Base-by-base conservation (phyloP, 345 rosid species). In the Salix caprea region DNA sequence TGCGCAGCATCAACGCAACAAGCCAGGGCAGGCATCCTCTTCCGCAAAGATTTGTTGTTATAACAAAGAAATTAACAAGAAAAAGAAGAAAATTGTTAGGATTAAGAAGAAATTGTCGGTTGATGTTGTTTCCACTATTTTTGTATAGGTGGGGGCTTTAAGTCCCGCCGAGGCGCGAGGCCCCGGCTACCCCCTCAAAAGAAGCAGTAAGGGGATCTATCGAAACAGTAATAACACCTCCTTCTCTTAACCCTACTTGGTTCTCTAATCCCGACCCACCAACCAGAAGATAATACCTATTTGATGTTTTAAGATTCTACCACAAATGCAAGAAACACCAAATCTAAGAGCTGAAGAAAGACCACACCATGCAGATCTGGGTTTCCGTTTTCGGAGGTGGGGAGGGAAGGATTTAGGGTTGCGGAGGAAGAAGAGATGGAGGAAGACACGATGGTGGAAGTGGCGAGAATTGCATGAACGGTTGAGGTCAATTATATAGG, bases 181-280 rank as follows among this genome's bases (percentile, higher is more conserved):
- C 98, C 98, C 94, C 97, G 97, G 96, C 94, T 86, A 91, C 96
- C 95, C 97, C 97, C 95, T 86, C 99, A 93, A 84, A 90, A 88
- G 97, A 86, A 88, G 96, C 90, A 93, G 91, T 69, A 71, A 86
- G 80, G 52, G 70, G 84, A 81, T 78, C 91, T 83, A 79, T 81
- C 80, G 74, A 81, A 83, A 80, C 85, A 83, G 88, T 75, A 40
- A 66, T 28, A 9, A 37, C 15, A 67, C 71, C 85, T 81, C 87
- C 83, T 86, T 81, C 79, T 82, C 69, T 74, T 50, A 21, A 82
- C 84, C 88, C 86, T 70, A 73, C 84, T 67, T n/a, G 69, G 70
- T 78, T 72, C 84, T 73, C 36, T 75, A 85, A 60, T 84, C 86
- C 73, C 90, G 88, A 85, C 91, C 64, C 72, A 74, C 75, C 80